Base-by-base conservation (phyloP, 495 filamentous ascomycete species). In the Filosporella fistucella region DNA sequence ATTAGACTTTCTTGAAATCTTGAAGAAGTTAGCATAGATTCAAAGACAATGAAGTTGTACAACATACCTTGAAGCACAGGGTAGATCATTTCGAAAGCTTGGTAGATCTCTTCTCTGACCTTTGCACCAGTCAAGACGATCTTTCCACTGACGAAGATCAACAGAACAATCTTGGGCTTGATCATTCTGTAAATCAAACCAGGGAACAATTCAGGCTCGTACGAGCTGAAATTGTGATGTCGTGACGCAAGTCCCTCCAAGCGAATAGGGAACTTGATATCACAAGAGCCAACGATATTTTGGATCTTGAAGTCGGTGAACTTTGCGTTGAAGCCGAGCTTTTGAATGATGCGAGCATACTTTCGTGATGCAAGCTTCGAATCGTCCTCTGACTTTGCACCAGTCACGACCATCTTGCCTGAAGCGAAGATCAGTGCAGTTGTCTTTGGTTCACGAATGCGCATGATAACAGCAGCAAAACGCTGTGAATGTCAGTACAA, bases 271-370 rank as follows among this genome's bases (percentile, higher is more conserved):
- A 98, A 98, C 72, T 96, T 96, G 78, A 98, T 96, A 62, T 98
- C 93, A 67, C 93, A 96, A 25, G 89, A 95, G 49, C 93, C 93
- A 52, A 98, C 93, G 42, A 98, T 98, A 71, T 98, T 98, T 75
- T 98, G 94, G 68, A 97, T 97, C 78, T 98, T 97, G 77, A 98
- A 98, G 67, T 98, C 93, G 50, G 90, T 96, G 72, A 98, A 98
- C 81, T 96, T 96, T 50, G 94, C 91, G 55, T 96, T 95, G 81
- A 98, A 98, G 43, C 93, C 93, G 48, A 98, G 89, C 74, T 98
- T 98, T 75, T 98, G 93, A 60, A 98, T 97, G 69, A 98, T 98
- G 54, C 93, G 89, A 18, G 93, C 93, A 68, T 97, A 98, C 72
- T 98, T 98, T 68, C 94, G 83, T 32, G 88, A 94, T 2, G 93